Conservation (phyloP, 1,284 basidiomycete species). For the Pseudozyma thailandica region DNA sequence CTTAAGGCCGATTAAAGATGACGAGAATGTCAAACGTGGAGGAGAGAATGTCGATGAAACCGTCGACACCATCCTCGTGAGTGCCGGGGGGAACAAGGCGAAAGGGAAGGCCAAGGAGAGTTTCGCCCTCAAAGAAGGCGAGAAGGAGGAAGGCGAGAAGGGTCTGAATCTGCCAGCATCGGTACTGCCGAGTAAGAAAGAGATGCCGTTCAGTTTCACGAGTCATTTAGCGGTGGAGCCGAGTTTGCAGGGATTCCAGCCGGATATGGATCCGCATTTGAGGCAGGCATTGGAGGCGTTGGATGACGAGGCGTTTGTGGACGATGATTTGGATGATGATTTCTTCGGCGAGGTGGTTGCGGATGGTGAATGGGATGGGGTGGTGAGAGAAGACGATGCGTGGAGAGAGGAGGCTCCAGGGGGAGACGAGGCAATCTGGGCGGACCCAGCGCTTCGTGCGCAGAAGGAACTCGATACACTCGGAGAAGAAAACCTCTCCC, state of each 20-base stretch:
- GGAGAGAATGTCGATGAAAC: conserved; percentile 61
- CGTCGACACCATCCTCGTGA: conserved; percentile 53
- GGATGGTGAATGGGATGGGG: conserved; percentile 69
- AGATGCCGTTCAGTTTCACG: conserved; percentile 45
- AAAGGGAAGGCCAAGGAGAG: conserved; percentile 48
- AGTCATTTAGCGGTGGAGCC: conserved; percentile 49
- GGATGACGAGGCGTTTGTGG: conserved; percentile 82
- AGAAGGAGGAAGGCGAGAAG: conserved; percentile 7
- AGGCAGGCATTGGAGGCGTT: conserved; percentile 92
- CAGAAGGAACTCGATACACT: conserved; percentile 36
- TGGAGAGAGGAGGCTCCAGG: conserved; percentile 63
- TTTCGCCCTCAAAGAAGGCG: conserved; percentile 48
- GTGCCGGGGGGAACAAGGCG: conserved; percentile 35
- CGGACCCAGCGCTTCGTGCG: conserved; percentile 50
- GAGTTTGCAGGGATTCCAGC: conserved; percentile 80
- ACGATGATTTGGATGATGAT: conserved; percentile 74
- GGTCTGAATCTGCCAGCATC: conserved; percentile 75
- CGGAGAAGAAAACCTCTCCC: conserved; percentile 53
- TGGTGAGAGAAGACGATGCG: conserved; percentile 32
- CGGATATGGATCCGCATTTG: conserved; percentile 95
- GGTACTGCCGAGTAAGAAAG: conserved; percentile 52
- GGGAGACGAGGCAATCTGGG: conserved; percentile 63
- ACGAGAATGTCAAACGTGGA: conserved; percentile 55
- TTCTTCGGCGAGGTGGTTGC: conserved; percentile 74
- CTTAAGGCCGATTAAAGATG: conserved; percentile 70